Evolutionary conservation across 192 early-diverging fungal species (phyloP), one percentile per base, ranked within the genome.

Genomic region (Diversispora eburnea): DNA sequence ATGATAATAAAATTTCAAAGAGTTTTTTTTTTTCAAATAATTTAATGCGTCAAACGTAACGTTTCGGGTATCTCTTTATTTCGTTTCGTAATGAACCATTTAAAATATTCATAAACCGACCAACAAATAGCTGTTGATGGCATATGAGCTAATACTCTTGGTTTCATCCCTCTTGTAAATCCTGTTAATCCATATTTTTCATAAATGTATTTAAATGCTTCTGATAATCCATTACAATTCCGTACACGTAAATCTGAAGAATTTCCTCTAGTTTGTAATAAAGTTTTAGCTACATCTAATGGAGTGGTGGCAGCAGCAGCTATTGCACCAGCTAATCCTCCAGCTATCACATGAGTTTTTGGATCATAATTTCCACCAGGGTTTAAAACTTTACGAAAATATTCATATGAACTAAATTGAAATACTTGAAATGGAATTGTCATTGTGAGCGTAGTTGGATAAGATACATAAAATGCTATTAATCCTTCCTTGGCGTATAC

Each of bases 241-340:
- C 91, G 80, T 49, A 97, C 88, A 46, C 82, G 88, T 5, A 83
- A 25, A 68, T 97, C 95, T 1, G 82, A 72, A 3, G 88, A 84
- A n/a, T 87, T 82, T 0, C 95, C 95, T 12, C 94, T 84, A 4
- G 95, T 96, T 77, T 99, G 97, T 73, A 99, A 80, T 67, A 96
- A 77, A n/a, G 97, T 99, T 78, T 98, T 98, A 46, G 91, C 90
- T 15, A 96, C 95, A 79, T 99, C 95, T n/a, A 99, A 80, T 1
- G 97, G 97, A 25, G 92, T 98, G 0, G 97, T 98, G 45, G 91
- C 78, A 12, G 92, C 88, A 0, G 93, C 89, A 1, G 97, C 97
- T 3, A 94, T 75, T 0, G 90, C 93, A 52, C 97, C 97, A 5
- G 97, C 95, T 60, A 93, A 75, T 20, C 88, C 97, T 15, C 97